Percentiles rank a stretch among this genome's conserved stretches.
phyloP scores from a whole-genome alignment of 176 grass and related monocot genomes.

The Oryza brachyantha region DNA sequence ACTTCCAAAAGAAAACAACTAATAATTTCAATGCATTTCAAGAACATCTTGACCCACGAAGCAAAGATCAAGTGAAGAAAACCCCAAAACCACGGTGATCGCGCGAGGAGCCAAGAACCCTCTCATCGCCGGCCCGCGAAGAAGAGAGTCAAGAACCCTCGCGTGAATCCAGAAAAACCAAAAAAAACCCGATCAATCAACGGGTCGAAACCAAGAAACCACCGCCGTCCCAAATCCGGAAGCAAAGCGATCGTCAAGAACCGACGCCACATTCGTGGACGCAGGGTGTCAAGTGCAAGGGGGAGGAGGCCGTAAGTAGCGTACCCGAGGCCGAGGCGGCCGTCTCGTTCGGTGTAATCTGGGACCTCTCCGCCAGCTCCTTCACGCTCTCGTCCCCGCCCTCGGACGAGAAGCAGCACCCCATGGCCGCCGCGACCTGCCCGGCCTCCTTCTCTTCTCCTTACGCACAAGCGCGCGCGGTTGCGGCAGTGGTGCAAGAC shows the following conservation, averaged over 20 bases:
- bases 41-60: neutral
- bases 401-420: slow-evolving; percentile 30
- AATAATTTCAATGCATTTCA: neutral
- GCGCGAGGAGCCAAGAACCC: slow-evolving; percentile 5
- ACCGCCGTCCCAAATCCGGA: neutral
- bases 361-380: slow-evolving; percentile 12
- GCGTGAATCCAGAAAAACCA: neutral
- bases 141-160: slow-evolving; percentile 11
- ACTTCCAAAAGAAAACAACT: neutral
- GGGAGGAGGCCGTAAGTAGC: neutral
- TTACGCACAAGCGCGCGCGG: neutral
- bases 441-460: no score
- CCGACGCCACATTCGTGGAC: neutral
- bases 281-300: neutral
- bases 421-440: slow-evolving; percentile 34
- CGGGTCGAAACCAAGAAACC: neutral
- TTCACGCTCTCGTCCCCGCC: neutral
- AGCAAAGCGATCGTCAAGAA: neutral
- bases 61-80: neutral
- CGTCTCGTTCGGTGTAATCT: slow-evolving; percentile 15
- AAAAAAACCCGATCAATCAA: slow-evolving; percentile 7
- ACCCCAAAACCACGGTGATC: slow-evolving; percentile 8
- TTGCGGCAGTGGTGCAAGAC: neutral
- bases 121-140: neutral
- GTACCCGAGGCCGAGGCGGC: slow-evolving; percentile 10